Evolutionary conservation across 495 filamentous ascomycete genomes (phyloP), one percentile per base, ranked within the genome.

Genomic region (Neurospora sp.): DNA sequence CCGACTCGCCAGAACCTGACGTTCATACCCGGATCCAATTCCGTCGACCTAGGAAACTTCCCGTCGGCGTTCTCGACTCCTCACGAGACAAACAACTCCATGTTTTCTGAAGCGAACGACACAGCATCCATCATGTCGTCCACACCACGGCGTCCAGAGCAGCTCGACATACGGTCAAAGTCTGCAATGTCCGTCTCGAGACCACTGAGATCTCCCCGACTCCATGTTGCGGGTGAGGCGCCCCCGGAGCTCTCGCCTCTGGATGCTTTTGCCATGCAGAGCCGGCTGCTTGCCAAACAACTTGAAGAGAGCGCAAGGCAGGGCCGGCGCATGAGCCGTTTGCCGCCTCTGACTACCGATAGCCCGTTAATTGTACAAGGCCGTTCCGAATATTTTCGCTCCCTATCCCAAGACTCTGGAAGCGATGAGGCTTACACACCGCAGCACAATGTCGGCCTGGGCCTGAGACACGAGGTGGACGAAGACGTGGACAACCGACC

Each of bases 171-270:
- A 62, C 88, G 90, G 81, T 90, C 91, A 16, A 85, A 86, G 72
- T 92, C 91, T 31, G 87, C 90, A 72, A 86, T 88, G 20, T 88
- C 89, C 27, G 80, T 88, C 81, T 84, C 84, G 38, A 82, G 86
- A 44, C 83, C 88, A 12, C 82, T 91, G 7, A 85, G 86, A 71
- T 93, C 92, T 4, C 91, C 92, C 54, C 89, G 92, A 71, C 84
- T 95, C 74, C 93, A 95, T 79, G 86, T 91, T 71, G 91, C 92
- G 70, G 96, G 95, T 70, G 96, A 97, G 77, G 87, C 94, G 11
- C 95, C 96, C 40, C 96, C 96, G 18, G 91, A 94, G 39, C 88
- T 98, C 70, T 98, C 96, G 3, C 96, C 96, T 18, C 88, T 99
- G 69, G 96, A 98, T 86, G 95, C 96, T 46, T 93, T 99, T 75